These are phyloP conservation scores for Wickerhamomyces silvicola DNA, from an alignment of 805 yeast genomes.

Conservation along the genomic window DNA sequence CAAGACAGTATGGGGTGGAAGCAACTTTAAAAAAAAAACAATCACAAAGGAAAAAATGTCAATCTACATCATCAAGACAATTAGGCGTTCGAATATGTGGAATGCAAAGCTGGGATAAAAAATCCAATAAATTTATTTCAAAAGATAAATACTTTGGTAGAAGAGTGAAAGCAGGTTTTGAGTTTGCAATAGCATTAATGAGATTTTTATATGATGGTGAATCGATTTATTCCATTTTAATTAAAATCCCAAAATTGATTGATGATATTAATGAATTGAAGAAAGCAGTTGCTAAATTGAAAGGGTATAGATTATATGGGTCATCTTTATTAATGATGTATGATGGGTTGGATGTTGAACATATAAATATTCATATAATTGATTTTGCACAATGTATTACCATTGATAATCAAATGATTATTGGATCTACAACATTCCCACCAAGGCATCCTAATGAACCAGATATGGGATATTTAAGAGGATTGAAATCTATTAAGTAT, in stretches of 20 bases:
- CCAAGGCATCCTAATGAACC: constrained; percentile 58
- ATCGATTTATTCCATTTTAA: constrained; percentile 47
- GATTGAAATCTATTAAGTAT: constrained; percentile 63
- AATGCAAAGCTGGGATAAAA: constrained; percentile 72
- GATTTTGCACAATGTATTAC: constrained; percentile 95
- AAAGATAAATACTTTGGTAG: constrained; percentile 94
- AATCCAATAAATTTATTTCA: constrained; percentile 43
- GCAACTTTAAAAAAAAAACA: constrained; percentile 64
- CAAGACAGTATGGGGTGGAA: constrained; percentile 96
- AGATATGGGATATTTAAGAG: constrained; percentile 83
- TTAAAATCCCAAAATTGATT: constrained; percentile 63
- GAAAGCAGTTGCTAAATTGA: constrained; percentile 45
- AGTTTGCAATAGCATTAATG: constrained; percentile 68
- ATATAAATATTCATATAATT: constrained; percentile 60
- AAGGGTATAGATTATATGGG: constrained; percentile 86
- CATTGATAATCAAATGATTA: constrained; percentile 41
- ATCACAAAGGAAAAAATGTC: constrained; percentile 81
- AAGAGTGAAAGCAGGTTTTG: constrained; percentile 57
- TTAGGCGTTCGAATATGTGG: constrained; percentile 95
- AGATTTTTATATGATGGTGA: constrained; percentile 78
- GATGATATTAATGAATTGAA: constrained; percentile 53
- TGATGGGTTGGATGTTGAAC: constrained; percentile 48
- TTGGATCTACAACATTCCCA: constrained; percentile 50
- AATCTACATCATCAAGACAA: constrained; percentile 67
- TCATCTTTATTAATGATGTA: constrained; percentile 84